A percentile compares a stretch with the other conserved stretches of the same genome.
phyloP scores from a whole-genome alignment of 169 alveolate species.

The Toxoplasma gondii region DNA sequence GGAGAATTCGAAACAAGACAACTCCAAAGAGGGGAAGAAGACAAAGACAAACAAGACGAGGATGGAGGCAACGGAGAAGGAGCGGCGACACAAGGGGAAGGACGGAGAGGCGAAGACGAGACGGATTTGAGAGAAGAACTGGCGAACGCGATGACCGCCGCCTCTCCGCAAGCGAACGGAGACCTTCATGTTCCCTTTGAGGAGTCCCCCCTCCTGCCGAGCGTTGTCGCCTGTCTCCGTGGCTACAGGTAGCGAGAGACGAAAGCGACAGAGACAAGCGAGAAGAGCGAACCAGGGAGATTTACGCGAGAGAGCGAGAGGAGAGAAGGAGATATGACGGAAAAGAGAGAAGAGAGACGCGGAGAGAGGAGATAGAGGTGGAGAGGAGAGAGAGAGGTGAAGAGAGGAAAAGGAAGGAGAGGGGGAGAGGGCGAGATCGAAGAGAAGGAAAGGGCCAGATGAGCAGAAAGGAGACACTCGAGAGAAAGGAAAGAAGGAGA shows the following conservation, averaged over 20 bases:
- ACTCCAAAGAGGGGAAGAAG: too few relatives aligned
- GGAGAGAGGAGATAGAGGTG: background rate
- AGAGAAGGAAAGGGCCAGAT: background rate
- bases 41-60: too few relatives aligned
- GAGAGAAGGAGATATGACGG: background rate
- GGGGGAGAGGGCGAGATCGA: background rate
- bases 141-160: too few relatives aligned
- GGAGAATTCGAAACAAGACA: too few relatives aligned
- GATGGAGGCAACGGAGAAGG: too few relatives aligned
- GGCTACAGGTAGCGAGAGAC: background rate
- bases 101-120: too few relatives aligned
- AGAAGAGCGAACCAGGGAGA: too few relatives aligned
- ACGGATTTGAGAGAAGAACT: too few relatives aligned
- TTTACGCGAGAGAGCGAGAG: background rate
- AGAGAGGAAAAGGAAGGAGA: too few relatives aligned
- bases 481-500: background rate
- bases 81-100: too few relatives aligned
- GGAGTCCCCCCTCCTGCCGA: background rate
- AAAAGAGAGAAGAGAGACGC: background rate
- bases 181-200: background rate
- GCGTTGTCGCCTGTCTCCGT: background rate
- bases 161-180: too few relatives aligned
- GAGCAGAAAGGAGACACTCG: background rate
- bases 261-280: background rate
- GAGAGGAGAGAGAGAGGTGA: too few relatives aligned